A percentile compares a stretch with the other conserved stretches of the same genome.
These are phyloP conservation scores for Suhomyces wounanorum DNA, from an alignment of 1,139 yeast genomes.

Conservation along the genomic window DNA sequence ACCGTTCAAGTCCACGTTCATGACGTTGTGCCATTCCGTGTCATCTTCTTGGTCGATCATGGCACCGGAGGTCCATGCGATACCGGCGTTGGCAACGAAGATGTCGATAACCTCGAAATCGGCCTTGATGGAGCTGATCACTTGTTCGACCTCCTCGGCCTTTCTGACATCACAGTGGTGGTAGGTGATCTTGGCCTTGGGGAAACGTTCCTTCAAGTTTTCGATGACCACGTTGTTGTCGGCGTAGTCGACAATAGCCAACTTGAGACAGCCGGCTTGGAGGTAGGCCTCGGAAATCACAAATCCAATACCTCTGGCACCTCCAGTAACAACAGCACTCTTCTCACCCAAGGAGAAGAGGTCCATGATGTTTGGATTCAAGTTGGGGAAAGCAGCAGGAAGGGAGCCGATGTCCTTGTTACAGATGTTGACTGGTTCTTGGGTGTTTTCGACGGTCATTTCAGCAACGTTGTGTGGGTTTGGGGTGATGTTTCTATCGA, in stretches of 20 bases:
- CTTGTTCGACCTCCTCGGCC: slow-evolving; percentile 37
- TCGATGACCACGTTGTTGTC: slow-evolving; percentile 32
- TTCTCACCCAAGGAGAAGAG: slow-evolving; percentile 40
- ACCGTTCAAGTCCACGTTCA: slow-evolving; percentile 48
- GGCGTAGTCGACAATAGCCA: slow-evolving; percentile 48
- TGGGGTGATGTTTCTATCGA: neutral
- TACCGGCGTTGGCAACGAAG: slow-evolving; percentile 56
- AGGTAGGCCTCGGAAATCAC: slow-evolving; percentile 48
- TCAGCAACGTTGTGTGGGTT: neutral
- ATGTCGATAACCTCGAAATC: slow-evolving; percentile 50
- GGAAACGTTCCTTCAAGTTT: slow-evolving; percentile 31
- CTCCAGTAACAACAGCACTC: slow-evolving; percentile 46
- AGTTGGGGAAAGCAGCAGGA: slow-evolving; percentile 41
- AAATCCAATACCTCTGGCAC: slow-evolving; percentile 48
- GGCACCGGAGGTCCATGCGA: slow-evolving; percentile 46
- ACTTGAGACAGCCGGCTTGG: slow-evolving; percentile 45
- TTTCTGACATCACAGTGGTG: slow-evolving; percentile 45
- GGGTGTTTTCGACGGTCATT: slow-evolving; percentile 19
- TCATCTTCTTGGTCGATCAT: slow-evolving; percentile 44
- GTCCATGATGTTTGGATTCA: slow-evolving; percentile 37
- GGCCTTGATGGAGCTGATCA: slow-evolving; percentile 32
- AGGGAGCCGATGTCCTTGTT: slow-evolving; percentile 43
- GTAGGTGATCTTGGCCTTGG: slow-evolving; percentile 36
- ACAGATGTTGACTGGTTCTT: slow-evolving; percentile 18
- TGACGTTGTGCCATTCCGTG: slow-evolving; percentile 47